Evolutionary conservation across 371 early-diverging fungal genomes (phyloP).

Genomic region (Syncephalastrum contaminatum): DNA sequence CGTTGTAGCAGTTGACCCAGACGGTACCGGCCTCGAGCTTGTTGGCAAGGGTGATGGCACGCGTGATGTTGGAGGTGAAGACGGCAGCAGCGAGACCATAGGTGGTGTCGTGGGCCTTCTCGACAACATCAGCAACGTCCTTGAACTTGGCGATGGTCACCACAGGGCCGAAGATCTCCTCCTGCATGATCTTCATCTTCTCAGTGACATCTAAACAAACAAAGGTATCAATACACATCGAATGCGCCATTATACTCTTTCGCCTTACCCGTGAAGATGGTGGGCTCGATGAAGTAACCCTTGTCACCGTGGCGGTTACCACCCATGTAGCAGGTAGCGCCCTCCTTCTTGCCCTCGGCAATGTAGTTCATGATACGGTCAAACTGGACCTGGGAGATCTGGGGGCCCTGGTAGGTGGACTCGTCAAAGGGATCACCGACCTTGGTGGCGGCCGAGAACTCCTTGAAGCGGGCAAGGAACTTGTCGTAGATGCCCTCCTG

Average conservation of each 20-base stretch:
- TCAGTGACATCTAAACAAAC: slow-evolving; percentile 24
- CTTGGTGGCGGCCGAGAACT: slow-evolving; percentile 49
- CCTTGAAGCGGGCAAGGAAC: slow-evolving; percentile 68
- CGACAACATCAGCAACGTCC: slow-evolving; percentile 69
- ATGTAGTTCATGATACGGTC: slow-evolving; percentile 64
- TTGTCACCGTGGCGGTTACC: slow-evolving; percentile 47
- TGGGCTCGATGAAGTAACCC: slow-evolving; percentile 56
- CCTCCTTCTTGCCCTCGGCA: slow-evolving; percentile 48
- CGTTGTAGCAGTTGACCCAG: slow-evolving; percentile 18
- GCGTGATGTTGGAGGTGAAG: slow-evolving; percentile 70
- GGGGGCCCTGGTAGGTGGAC: slow-evolving; percentile 64
- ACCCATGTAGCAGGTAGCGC: slow-evolving; percentile 48
- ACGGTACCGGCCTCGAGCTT: slow-evolving; percentile 26
- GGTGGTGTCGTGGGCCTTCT: slow-evolving; percentile 67
- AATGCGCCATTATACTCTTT: slow-evolving; percentile 1
- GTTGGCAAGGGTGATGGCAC: slow-evolving; percentile 68
- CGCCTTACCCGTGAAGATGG: slow-evolving; percentile 34
- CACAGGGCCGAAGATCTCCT: slow-evolving; percentile 88
- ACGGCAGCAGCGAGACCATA: slow-evolving; percentile 87
- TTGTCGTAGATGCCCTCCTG: slow-evolving; percentile 75
- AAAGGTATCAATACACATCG: not conserved
- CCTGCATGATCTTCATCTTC: slow-evolving; percentile 62
- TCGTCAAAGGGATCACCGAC: slow-evolving; percentile 64
- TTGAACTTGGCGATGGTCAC: slow-evolving; percentile 70
- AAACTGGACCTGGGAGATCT: slow-evolving; percentile 63